Percentiles rank a stretch among this genome's conserved stretches.
These are phyloP conservation scores for Deinandra increscens DNA, from an alignment of 129 eudicot species.

Conservation along the genomic window DNA sequence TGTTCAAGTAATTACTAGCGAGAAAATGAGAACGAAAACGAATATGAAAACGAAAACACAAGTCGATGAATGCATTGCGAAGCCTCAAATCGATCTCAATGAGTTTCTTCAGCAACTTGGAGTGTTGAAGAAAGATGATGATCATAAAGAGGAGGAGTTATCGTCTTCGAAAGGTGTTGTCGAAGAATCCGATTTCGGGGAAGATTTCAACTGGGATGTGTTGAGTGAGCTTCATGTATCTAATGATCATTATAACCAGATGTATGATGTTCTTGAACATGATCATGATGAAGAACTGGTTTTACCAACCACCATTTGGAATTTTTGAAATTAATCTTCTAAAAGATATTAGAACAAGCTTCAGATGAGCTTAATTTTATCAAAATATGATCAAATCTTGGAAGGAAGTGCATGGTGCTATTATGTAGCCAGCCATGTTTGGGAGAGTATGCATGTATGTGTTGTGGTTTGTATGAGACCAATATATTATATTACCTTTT, in stretches of 20 bases:
- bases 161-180: conserved; percentile 35
- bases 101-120: conserved; percentile 95
- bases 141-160: conserved; percentile 45
- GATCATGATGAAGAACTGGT: conserved; percentile 50
- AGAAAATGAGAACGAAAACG: conserved; percentile 16
- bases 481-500: not conserved
- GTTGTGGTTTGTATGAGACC: conserved; percentile 1
- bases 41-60: conserved; percentile 7
- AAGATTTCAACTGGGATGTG: conserved; percentile 69
- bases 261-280: conserved; percentile 32
- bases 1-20: conserved; percentile 25
- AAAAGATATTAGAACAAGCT: not conserved
- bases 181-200: conserved; percentile 38
- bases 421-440: conserved; percentile 7
- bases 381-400: conserved; percentile 13
- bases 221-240: conserved; percentile 52
- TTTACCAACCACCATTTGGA: conserved; percentile 69
- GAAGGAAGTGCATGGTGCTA: conserved; percentile 13
- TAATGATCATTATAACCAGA: conserved; percentile 34
- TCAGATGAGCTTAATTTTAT: not conserved
- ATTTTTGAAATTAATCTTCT: conserved; percentile 40
- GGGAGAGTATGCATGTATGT: conserved; percentile 21
- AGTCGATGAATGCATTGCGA: conserved; percentile 42
- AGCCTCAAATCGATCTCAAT: conserved; percentile 92
- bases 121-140: conserved; percentile 54